A percentile compares a stretch with the other conserved stretches of the same genome.
Conservation (phyloP, 106 monocot genomes). For the Agapanthus africanus region DNA sequence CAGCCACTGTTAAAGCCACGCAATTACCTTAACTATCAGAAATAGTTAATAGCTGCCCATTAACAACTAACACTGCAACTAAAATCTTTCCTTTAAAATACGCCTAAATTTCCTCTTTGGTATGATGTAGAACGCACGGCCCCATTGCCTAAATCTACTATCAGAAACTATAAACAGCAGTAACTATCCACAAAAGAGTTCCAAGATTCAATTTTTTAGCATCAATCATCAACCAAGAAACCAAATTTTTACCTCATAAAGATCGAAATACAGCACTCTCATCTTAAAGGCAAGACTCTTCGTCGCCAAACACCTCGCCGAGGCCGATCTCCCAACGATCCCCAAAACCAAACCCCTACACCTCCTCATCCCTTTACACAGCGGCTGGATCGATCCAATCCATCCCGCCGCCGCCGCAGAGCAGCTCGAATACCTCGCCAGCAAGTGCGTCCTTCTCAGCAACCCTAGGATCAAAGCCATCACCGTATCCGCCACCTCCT, state of each 20-base stretch:
- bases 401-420: conserved; percentile 63
- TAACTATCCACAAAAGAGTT: not conserved
- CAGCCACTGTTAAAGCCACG: no score
- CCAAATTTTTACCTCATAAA: not conserved
- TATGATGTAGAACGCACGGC: no score
- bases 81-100: not conserved
- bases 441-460: conserved; percentile 64
- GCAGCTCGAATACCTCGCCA: conserved; percentile 55
- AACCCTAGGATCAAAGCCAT: conserved; percentile 85
- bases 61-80: not conserved
- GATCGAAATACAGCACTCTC: conserved; percentile 88
- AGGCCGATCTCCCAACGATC: conserved; percentile 64
- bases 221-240: no score
- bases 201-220: not conserved
- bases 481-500: conserved; percentile 90
- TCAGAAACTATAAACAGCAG: no score
- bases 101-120: not conserved
- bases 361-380: conserved; percentile 84
- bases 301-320: conserved; percentile 71
- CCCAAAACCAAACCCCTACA: conserved; percentile 88
- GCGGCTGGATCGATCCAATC: conserved; percentile 78
- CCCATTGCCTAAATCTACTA: not conserved
- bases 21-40: not conserved
- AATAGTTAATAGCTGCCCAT: not conserved
- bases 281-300: conserved; percentile 85